phyloP scores from a whole-genome alignment of 129 eudicot species.

The Ambrosia trifida region DNA sequence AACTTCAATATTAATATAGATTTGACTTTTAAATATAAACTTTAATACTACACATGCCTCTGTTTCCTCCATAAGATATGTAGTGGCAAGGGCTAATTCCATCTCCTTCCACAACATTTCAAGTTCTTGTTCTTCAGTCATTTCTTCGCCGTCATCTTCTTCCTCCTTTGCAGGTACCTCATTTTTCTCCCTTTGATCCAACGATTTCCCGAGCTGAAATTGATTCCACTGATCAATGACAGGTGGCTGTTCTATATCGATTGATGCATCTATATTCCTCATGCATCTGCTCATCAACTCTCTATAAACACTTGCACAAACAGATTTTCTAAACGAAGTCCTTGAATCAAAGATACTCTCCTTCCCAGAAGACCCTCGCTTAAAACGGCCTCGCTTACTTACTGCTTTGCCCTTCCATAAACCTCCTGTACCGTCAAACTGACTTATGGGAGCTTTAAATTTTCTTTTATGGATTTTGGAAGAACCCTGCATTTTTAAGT shows the following conservation, averaged over 20 bases:
- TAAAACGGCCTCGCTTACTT: conserved; percentile 38
- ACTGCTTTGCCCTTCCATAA: conserved; percentile 42
- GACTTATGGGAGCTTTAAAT: conserved; percentile 31
- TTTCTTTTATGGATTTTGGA: conserved; percentile 33
- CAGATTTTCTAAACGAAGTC: conserved; percentile 54
- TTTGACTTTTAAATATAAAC: background rate
- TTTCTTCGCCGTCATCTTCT: conserved; percentile 75
- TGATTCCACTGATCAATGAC: conserved; percentile 84
- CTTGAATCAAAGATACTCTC: conserved; percentile 72
- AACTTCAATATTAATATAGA: conserved; percentile 15
- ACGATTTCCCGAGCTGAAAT: conserved; percentile 45
- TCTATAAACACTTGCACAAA: conserved; percentile 66
- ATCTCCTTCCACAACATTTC: conserved; percentile 89
- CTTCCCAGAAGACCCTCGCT: conserved; percentile 43
- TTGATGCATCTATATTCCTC: conserved; percentile 77
- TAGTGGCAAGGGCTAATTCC: conserved; percentile 82
- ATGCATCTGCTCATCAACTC: conserved; percentile 81
- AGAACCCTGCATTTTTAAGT: conserved; percentile 47
- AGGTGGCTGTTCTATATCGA: conserved; percentile 61
- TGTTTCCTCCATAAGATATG: conserved; percentile 68
- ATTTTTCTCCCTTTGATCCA: conserved; percentile 40
- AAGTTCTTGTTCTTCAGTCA: conserved; percentile 45
- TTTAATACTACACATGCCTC: conserved; percentile 44
- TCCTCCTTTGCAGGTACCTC: conserved; percentile 45
- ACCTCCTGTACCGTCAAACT: conserved; percentile 31